Percentiles rank a stretch among this genome's conserved stretches.
phyloP scores from a whole-genome alignment of 1,139 yeast species.

The Debaryomycetaceae sp. region DNA sequence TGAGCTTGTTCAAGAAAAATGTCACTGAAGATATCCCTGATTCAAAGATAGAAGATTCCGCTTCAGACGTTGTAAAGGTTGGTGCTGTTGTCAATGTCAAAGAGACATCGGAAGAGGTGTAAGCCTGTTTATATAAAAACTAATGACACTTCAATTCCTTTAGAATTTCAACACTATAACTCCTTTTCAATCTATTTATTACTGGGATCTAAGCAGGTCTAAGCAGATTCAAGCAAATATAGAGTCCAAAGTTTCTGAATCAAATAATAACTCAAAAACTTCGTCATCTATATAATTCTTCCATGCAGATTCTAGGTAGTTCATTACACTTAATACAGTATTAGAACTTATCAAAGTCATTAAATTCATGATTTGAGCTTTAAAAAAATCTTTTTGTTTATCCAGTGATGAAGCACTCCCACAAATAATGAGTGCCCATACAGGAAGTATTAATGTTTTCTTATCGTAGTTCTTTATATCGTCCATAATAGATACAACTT shows the following conservation, averaged over 20 bases:
- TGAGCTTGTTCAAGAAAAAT: background rate
- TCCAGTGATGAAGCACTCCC: slow-evolving; percentile 1
- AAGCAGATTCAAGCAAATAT: background rate
- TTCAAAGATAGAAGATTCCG: background rate
- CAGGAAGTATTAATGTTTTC: slow-evolving; percentile 2
- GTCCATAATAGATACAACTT: slow-evolving; percentile 1
- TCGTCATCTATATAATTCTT: background rate
- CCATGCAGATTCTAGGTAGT: slow-evolving; percentile 1
- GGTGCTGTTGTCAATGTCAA: background rate
- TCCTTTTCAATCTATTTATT: no score
- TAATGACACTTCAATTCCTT: no score
- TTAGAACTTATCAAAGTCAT: slow-evolving; percentile 1
- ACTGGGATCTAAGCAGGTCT: no score
- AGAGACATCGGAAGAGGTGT: background rate
- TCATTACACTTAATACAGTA: slow-evolving; percentile 3
- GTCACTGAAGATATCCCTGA: background rate
- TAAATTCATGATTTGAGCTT: background rate
- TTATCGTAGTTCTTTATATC: slow-evolving; percentile 1
- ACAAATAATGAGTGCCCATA: slow-evolving; percentile 4
- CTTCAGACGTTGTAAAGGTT: background rate
- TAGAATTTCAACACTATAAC: no score
- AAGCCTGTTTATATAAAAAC: no score
- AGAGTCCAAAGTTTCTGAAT: slow-evolving; percentile 1
- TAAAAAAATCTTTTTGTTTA: background rate
- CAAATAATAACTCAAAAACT: slow-evolving; percentile 2